phyloP scores from a whole-genome alignment of 2,329 filamentous ascomycete species.

The Escovopsis sp. region DNA sequence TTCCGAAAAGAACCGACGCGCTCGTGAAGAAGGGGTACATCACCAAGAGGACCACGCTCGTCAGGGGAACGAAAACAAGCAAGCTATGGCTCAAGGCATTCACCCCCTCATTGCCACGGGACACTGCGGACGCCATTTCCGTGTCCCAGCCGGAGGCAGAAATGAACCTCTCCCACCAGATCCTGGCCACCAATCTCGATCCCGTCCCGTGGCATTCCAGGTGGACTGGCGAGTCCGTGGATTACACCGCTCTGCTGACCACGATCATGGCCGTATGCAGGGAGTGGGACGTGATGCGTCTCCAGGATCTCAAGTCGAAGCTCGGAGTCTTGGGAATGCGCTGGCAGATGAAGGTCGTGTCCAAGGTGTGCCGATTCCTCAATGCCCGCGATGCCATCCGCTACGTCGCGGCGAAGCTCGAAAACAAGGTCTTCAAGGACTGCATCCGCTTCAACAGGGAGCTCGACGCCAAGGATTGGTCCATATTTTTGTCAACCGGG shows the following conservation, averaged over 20 bases:
- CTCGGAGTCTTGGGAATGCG: constrained; percentile 38
- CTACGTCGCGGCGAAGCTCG: constrained; percentile 41
- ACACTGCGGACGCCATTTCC: constrained; percentile 6
- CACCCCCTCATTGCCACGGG: constrained; percentile 30
- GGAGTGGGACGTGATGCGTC: constrained; percentile 43
- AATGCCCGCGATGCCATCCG: constrained; percentile 39
- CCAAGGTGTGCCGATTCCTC: constrained; percentile 43
- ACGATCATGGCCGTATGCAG: constrained; percentile 42
- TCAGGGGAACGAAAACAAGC: constrained; percentile 45
- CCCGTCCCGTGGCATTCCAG: constrained; percentile 40
- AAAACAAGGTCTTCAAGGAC: constrained; percentile 42
- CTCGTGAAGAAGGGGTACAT: constrained; percentile 47
- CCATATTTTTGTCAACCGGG: constrained; percentile 36
- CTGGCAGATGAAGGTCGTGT: constrained; percentile 46
- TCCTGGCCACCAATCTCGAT: constrained; percentile 30
- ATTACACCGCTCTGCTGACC: constrained; percentile 41
- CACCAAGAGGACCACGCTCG: constrained; percentile 43
- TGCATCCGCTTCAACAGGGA: constrained; percentile 45
- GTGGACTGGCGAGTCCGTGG: constrained; percentile 45
- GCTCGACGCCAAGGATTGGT: constrained; percentile 42
- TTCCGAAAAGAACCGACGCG: constrained; percentile 45
- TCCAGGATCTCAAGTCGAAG: constrained; percentile 43
- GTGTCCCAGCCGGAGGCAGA: constrained; percentile 14
- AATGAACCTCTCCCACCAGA: constrained; percentile 24
- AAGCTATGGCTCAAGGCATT: constrained; percentile 46